These are phyloP conservation scores for Penicillium capsulatum DNA, from an alignment of 2,329 filamentous ascomycete species.

Conservation along the genomic window DNA sequence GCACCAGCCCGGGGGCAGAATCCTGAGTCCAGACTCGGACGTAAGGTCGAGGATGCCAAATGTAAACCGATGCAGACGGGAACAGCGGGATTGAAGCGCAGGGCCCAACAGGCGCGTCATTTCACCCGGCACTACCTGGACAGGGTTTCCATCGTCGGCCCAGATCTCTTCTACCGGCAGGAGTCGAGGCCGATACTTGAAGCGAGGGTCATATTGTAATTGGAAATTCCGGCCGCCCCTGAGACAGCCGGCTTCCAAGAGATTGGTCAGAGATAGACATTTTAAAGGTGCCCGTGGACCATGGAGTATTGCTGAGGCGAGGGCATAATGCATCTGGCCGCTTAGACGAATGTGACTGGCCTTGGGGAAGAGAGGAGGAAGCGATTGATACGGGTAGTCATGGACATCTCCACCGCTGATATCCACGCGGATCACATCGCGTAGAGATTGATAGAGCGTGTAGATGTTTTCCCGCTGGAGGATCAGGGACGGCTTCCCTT, in stretches of 20 bases:
- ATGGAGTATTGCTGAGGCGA: slow-evolving; percentile 1
- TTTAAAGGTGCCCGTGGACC: background rate
- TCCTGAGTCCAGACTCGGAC: background rate
- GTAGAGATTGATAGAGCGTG: background rate
- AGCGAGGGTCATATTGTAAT: background rate
- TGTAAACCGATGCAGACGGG: background rate
- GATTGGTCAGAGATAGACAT: background rate
- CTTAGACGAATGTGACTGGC: background rate
- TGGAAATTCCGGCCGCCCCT: background rate
- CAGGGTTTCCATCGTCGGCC: background rate
- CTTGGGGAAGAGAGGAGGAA: background rate
- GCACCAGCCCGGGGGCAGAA: background rate
- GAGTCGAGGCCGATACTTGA: slow-evolving; percentile 1
- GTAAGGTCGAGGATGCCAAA: background rate
- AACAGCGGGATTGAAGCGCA: slow-evolving; percentile 1
- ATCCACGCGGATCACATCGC: background rate
- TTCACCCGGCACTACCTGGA: background rate
- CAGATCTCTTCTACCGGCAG: background rate
- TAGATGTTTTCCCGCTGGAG: background rate
- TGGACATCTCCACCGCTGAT: slow-evolving; percentile 1
- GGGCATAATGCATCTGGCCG: slow-evolving; percentile 1
- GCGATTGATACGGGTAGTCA: background rate
- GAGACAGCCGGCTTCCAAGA: background rate
- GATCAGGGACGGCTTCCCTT: background rate
- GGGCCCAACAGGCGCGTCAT: background rate